Evolutionary conservation across 2,329 filamentous ascomycete genomes (phyloP).

Genomic region (Hypoxylon sp.): DNA sequence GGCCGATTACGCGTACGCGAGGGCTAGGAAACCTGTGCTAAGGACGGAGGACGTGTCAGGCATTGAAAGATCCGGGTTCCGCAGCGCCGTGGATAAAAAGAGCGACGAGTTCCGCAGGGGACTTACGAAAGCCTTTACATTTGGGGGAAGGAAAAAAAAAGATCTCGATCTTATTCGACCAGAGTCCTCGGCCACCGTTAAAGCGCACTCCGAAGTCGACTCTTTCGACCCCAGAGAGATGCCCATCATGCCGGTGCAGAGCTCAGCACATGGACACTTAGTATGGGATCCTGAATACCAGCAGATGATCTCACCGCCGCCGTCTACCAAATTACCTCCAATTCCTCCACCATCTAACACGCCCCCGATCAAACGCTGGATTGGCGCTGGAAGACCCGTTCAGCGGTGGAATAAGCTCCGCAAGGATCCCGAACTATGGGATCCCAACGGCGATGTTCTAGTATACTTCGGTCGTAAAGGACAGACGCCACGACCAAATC

Average conservation of each 20-base stretch:
- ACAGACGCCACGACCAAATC: conserved; percentile 58
- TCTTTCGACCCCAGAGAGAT: conserved; percentile 43
- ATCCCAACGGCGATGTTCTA: conserved; percentile 69
- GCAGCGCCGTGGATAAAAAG: conserved; percentile 65
- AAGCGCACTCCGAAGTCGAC: conserved; percentile 44
- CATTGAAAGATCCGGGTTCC: conserved; percentile 67
- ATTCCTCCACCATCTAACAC: conserved; percentile 52
- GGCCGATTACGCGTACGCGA: conserved; percentile 59
- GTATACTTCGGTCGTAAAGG: conserved; percentile 65
- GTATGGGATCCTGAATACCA: conserved; percentile 45
- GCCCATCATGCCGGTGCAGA: conserved; percentile 42
- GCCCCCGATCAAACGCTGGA: conserved; percentile 64
- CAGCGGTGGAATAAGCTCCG: conserved; percentile 68
- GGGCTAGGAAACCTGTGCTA: conserved; percentile 57
- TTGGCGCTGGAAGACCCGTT: conserved; percentile 61
- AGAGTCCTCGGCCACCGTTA: conserved; percentile 55
- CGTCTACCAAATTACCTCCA: conserved; percentile 58
- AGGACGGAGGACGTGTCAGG: conserved; percentile 64
- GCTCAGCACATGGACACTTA: conserved; percentile 28
- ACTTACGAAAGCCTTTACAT: conserved; percentile 65
- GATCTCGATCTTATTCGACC: conserved; percentile 49
- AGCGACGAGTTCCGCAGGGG: conserved; percentile 67
- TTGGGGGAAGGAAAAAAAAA: conserved; percentile 61
- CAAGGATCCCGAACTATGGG: conserved; percentile 71
- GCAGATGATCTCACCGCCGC: conserved; percentile 54